Conservation (phyloP, 371 early-diverging fungal genomes). For the Basidiobolus meristosporus region DNA sequence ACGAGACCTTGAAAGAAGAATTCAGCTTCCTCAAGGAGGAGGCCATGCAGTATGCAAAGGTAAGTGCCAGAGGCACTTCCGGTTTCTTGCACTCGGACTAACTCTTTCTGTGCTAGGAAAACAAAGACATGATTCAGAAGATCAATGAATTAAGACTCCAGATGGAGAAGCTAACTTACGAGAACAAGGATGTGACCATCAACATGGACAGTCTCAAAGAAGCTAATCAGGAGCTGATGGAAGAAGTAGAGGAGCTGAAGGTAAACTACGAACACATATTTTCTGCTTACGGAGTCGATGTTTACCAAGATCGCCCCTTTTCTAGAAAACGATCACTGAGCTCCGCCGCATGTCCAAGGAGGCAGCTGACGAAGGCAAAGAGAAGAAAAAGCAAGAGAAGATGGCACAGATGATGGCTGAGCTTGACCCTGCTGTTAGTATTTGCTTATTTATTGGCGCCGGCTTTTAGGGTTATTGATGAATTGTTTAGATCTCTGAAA, state of each 20-base stretch:
- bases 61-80: background rate
- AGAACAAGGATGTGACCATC: constrained; percentile 67
- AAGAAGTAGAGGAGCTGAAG: constrained; percentile 52
- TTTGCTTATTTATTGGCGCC: constrained; percentile 4
- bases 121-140: constrained; percentile 44
- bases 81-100: background rate
- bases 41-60: constrained; percentile 14
- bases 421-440: constrained; percentile 45
- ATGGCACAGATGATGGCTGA: constrained; percentile 75
- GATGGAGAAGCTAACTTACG: constrained; percentile 68
- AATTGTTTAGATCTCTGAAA: constrained; percentile 37
- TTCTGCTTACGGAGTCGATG: background rate
- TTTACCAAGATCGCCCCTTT: background rate
- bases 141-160: constrained; percentile 55
- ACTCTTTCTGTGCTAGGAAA: constrained; percentile 18
- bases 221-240: constrained; percentile 47
- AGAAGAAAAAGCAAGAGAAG: constrained; percentile 60
- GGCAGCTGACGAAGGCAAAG: constrained; percentile 35
- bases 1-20: constrained; percentile 28
- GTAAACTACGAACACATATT: constrained; percentile 11
- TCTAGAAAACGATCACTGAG: constrained; percentile 9
- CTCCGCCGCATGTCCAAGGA: constrained; percentile 25
- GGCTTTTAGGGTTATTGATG: background rate
- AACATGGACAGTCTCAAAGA: constrained; percentile 71
- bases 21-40: constrained; percentile 38